These are phyloP conservation scores for Pestalotiopsis fici DNA, from an alignment of 2,329 filamentous ascomycete genomes.

Conservation along the genomic window DNA sequence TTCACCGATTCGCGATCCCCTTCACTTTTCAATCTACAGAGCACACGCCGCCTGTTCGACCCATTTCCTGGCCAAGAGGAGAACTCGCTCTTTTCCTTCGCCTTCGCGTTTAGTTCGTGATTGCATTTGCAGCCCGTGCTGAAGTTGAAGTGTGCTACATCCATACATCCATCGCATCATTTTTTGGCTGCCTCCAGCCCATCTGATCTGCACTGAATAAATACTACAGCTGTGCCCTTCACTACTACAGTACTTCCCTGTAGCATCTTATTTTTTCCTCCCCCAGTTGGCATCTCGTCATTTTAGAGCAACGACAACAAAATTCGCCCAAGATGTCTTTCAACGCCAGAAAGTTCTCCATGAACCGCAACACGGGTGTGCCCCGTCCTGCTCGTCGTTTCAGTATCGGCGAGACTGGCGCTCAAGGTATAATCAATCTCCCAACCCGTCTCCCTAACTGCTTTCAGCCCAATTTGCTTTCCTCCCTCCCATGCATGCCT, in stretches of 20 bases:
- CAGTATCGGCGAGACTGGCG: constrained; percentile 58
- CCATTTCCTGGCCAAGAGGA: constrained; percentile 2
- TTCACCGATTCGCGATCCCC: neutral
- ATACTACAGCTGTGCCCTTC: neutral
- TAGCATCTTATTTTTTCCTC: neutral
- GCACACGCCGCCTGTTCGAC: neutral
- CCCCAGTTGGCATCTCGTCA: neutral
- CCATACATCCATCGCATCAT: neutral
- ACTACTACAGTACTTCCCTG: neutral
- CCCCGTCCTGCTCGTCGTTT: constrained; percentile 59
- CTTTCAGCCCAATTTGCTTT: neutral
- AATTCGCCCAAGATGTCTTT: constrained; percentile 43
- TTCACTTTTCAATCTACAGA: neutral
- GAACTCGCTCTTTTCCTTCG: neutral
- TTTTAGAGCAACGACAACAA: neutral
- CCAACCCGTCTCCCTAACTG: neutral
- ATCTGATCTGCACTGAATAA: neutral
- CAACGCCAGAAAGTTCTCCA: constrained; percentile 64
- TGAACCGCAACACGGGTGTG: constrained; percentile 65
- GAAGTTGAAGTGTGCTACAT: neutral
- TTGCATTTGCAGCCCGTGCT: neutral
- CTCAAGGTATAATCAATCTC: constrained; percentile 44
- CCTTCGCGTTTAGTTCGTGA: neutral
- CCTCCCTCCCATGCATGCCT: neutral
- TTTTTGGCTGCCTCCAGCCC: neutral